phyloP scores from a whole-genome alignment of 345 rosid genomes.

The Bretschneidera sinensis region DNA sequence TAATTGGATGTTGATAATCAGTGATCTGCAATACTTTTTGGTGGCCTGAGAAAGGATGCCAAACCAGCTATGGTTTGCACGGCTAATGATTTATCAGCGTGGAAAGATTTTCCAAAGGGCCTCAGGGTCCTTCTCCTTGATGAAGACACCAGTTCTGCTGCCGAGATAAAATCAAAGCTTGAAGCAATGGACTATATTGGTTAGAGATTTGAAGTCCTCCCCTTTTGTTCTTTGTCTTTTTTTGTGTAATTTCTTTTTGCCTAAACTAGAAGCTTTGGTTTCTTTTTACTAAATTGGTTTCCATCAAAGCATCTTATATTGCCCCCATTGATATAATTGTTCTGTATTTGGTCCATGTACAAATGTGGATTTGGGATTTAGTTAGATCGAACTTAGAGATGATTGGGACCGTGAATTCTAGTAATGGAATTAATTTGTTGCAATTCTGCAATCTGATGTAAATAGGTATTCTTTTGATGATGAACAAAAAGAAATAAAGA shows the following conservation, averaged over 20 bases:
- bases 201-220: constrained; percentile 32
- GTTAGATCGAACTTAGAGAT: not conserved
- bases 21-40: not conserved
- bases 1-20: not conserved
- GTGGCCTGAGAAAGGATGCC: constrained; percentile 88
- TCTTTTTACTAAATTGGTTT: constrained; percentile 10
- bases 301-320: too few species aligned
- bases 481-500: constrained; percentile 5
- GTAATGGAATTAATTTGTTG: constrained; percentile 13
- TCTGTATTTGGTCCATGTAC: constrained; percentile 1
- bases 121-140: constrained; percentile 88
- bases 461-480: not conserved
- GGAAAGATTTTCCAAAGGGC: constrained; percentile 96
- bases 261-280: constrained; percentile 9
- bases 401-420: constrained; percentile 1
- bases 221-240: constrained; percentile 1
- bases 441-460: constrained; percentile 3
- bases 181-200: constrained; percentile 91
- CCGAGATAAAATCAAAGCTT: constrained; percentile 64
- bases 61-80: constrained; percentile 95
- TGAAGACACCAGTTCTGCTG: constrained; percentile 45
- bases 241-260: not conserved
- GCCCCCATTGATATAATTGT: constrained; percentile 14
- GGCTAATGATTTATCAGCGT: constrained; percentile 67
- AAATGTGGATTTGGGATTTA: constrained; percentile 10